Conservation (phyloP, 1,284 basidiomycete genomes). For the Apiotrichum veenhuisii region DNA sequence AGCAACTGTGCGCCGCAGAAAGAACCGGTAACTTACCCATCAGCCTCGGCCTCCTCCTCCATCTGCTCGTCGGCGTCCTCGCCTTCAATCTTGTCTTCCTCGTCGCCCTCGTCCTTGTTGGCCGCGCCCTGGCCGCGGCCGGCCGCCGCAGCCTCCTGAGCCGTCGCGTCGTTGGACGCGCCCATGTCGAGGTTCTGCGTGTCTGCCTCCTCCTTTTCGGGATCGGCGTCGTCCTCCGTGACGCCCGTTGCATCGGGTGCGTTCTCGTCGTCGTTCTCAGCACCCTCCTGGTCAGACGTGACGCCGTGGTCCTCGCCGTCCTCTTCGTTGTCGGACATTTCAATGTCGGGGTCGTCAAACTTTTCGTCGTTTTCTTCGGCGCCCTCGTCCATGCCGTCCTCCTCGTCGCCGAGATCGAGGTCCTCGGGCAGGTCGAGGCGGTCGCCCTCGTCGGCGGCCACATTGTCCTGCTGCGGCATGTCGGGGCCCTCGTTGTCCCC, state of each 20-base stretch:
- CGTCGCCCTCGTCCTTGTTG: constrained; percentile 27
- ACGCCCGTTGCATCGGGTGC: constrained; percentile 41
- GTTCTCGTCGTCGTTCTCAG: constrained; percentile 34
- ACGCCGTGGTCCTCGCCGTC: constrained; percentile 37
- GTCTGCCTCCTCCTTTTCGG: constrained; percentile 27
- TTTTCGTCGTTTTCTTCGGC: constrained; percentile 28
- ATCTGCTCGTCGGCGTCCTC: constrained; percentile 32
- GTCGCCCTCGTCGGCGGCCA: constrained; percentile 69
- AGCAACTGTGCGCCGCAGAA: too few species aligned
- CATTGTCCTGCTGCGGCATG: constrained; percentile 54
- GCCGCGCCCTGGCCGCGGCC: constrained; percentile 38
- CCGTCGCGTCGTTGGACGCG: constrained; percentile 36
- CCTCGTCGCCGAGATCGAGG: constrained; percentile 60
- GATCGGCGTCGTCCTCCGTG: constrained; percentile 44
- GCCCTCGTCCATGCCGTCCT: constrained; percentile 50
- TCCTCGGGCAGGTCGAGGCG: constrained; percentile 80
- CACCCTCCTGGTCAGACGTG: constrained; percentile 41
- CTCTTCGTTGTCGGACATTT: constrained; percentile 30
- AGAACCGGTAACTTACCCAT: constrained; percentile 32
- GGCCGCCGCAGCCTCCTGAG: constrained; percentile 38
- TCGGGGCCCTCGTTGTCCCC: constrained; percentile 37
- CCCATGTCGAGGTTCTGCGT: constrained; percentile 42
- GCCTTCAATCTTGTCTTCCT: constrained; percentile 31
- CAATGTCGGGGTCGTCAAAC: constrained; percentile 20
- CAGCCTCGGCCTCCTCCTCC: constrained; percentile 23